Evolutionary conservation across 2,329 filamentous ascomycete genomes (phyloP).

Genomic region (Colletotrichum sojae): DNA sequence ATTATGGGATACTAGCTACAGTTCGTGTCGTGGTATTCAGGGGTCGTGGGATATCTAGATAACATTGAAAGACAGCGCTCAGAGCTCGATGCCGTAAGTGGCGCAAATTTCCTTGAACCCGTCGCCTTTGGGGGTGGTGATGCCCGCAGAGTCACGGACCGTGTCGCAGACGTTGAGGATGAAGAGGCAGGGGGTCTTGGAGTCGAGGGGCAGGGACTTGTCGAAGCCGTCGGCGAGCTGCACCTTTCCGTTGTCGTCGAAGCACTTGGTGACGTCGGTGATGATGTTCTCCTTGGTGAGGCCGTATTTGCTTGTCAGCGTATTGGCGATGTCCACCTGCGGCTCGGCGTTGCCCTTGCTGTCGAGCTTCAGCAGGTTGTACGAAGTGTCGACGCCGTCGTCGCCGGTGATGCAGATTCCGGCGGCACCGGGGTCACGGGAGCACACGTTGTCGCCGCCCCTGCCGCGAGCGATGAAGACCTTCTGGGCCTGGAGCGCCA

Average conservation of each 20-base stretch:
- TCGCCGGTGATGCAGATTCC: background rate
- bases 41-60: too few relatives aligned
- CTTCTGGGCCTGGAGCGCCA: conserved; percentile 28
- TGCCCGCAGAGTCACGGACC: too few relatives aligned
- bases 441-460: background rate
- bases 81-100: too few relatives aligned
- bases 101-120: too few relatives aligned
- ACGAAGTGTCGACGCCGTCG: background rate
- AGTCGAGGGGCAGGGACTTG: background rate
- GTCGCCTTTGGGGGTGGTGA: too few relatives aligned
- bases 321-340: background rate
- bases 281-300: background rate
- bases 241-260: background rate
- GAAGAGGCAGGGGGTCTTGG: background rate
- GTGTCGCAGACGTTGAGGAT: background rate
- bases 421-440: background rate
- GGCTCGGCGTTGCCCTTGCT: background rate
- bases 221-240: background rate
- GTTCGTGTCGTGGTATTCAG: too few relatives aligned
- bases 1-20: too few relatives aligned
- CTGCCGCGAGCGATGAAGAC: background rate
- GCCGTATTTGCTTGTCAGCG: background rate
- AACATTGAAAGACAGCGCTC: too few relatives aligned
- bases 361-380: background rate
- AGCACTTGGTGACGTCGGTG: background rate